Evolutionary conservation across 2,329 filamentous ascomycete species (phyloP).

Genomic region (Colletotrichum higginsianum): DNA sequence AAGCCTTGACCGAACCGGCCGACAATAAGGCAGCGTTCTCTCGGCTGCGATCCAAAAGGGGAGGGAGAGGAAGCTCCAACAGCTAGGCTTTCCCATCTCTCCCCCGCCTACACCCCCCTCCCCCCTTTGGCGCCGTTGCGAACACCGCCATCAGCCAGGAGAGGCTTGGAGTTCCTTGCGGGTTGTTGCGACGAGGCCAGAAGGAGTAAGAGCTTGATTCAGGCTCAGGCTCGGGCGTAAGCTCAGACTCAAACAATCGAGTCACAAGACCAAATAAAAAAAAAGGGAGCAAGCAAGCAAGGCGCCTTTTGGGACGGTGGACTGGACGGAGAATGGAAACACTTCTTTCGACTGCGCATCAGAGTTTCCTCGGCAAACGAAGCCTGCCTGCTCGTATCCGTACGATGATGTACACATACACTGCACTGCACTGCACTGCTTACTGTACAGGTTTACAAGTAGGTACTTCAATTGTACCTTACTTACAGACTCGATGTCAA

Average conservation of each 20-base stretch:
- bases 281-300: background rate
- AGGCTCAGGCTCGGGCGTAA: conserved; percentile 12
- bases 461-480: no score
- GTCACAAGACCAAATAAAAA: conserved; percentile 24
- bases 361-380: background rate
- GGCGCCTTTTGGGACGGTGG: background rate
- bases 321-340: no score
- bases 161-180: conserved; percentile 29
- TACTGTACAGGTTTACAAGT: no score
- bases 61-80: conserved; percentile 21
- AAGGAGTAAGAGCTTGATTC: background rate
- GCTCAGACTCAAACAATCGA: conserved; percentile 14
- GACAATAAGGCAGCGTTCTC: conserved; percentile 12
- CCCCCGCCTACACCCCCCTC: background rate
- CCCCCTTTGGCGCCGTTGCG: background rate
- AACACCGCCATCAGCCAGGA: conserved; percentile 22
- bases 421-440: no score
- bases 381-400: no score
- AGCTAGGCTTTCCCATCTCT: background rate
- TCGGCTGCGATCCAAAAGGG: conserved; percentile 9
- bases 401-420: no score
- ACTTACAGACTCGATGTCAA: background rate
- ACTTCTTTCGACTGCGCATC: background rate
- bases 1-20: conserved; percentile 11
- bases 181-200: conserved; percentile 7